Evolutionary conservation across 306 rosid species (phyloP).

Genomic region (Glycyrrhiza uralensis): DNA sequence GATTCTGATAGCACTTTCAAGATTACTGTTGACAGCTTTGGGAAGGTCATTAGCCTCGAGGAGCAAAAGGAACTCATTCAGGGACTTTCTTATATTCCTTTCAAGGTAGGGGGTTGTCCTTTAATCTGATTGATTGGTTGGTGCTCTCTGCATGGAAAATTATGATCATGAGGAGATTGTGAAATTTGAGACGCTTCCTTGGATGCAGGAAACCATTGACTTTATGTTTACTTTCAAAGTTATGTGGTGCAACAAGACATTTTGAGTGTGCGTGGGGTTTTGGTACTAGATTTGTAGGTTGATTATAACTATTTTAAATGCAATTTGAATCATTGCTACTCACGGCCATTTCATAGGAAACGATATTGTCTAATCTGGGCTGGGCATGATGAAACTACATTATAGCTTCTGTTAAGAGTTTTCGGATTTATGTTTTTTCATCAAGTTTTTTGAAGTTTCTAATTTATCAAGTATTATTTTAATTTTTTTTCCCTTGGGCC

Average conservation of each 20-base stretch:
- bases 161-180: not conserved
- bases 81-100: conserved; percentile 71
- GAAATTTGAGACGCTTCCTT: not conserved
- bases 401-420: not conserved
- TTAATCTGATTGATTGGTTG: not conserved
- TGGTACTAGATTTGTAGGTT: not conserved
- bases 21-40: conserved; percentile 78
- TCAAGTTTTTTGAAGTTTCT: not conserved
- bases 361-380: not conserved
- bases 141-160: not conserved
- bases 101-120: conserved; percentile 57
- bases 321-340: not conserved
- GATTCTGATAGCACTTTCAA: conserved; percentile 70
- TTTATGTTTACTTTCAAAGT: not conserved
- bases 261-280: not conserved
- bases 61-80: conserved; percentile 74
- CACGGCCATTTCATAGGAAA: not conserved
- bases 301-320: not conserved
- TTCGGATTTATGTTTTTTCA: conserved; percentile 1
- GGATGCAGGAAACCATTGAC: not conserved
- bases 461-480: not conserved
- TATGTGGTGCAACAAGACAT: not conserved
- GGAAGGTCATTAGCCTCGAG: conserved; percentile 64
- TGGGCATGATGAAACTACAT: not conserved
- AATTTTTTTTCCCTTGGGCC: not conserved